Conservation (phyloP, 768 basidiomycete species). For the Leccinum rimulosum region DNA sequence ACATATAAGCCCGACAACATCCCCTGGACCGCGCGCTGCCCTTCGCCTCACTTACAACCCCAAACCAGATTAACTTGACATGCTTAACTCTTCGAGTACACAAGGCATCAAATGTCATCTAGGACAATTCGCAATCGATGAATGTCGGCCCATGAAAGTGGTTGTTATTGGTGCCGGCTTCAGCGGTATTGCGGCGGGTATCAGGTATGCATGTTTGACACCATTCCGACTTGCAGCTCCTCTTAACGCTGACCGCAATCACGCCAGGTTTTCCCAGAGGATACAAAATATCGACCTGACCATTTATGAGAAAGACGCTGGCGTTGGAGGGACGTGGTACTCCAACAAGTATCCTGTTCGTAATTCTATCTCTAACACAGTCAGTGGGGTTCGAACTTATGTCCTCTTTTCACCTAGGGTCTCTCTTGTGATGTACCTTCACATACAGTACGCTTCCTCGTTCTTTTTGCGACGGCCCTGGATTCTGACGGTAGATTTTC, state of each 20-base stretch:
- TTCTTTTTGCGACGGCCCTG: background rate
- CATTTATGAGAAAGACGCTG: conserved; percentile 59
- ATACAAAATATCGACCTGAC: conserved; percentile 47
- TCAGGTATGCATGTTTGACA: background rate
- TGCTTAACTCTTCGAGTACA: background rate
- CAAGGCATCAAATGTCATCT: background rate
- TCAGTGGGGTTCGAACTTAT: background rate
- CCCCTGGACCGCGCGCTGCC: too few relatives aligned
- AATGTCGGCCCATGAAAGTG: background rate
- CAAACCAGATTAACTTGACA: too few relatives aligned
- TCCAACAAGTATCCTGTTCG: conserved; percentile 49
- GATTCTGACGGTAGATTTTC: background rate
- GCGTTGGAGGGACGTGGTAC: conserved; percentile 63
- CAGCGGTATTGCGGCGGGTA: background rate
- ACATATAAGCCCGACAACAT: too few relatives aligned
- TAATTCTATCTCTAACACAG: conserved; percentile 13
- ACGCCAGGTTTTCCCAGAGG: background rate
- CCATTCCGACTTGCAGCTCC: background rate
- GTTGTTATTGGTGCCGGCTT: background rate
- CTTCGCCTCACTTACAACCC: too few relatives aligned
- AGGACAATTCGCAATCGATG: background rate
- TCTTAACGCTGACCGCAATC: background rate
- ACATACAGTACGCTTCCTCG: conserved; percentile 42
- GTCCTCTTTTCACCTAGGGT: conserved; percentile 33
- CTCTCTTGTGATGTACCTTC: conserved; percentile 61